Percentiles rank a stretch among this genome's conserved stretches.
These are phyloP conservation scores for Bipolaris oryzae DNA, from an alignment of 2,329 filamentous ascomycete species.

Conservation along the genomic window DNA sequence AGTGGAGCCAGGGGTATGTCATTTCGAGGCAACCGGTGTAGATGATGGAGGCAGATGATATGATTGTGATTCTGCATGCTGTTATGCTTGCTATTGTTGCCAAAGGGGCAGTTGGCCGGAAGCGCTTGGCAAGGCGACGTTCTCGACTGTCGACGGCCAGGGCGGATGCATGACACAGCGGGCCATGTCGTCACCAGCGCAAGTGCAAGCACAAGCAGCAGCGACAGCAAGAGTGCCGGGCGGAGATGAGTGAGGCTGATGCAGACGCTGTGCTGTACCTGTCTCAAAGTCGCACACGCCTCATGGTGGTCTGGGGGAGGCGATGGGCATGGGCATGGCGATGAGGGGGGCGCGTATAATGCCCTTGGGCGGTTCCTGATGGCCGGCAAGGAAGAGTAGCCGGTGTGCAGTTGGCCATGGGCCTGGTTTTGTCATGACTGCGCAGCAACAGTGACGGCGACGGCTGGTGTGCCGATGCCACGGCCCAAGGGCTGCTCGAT, in stretches of 20 bases:
- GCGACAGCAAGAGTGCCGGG: background rate
- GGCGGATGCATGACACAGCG: constrained; percentile 27
- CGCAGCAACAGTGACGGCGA: constrained; percentile 37
- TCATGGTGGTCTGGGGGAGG: constrained; percentile 4
- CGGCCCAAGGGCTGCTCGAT: constrained; percentile 16
- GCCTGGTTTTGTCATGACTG: constrained; percentile 28
- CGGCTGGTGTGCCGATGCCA: background rate
- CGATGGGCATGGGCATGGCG: background rate
- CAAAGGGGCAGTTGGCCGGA: background rate
- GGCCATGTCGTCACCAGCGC: constrained; percentile 27
- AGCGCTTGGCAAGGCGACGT: constrained; percentile 13
- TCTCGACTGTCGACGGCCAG: constrained; percentile 21
- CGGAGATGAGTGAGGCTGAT: constrained; percentile 18
- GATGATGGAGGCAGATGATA: constrained; percentile 2
- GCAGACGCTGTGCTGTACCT: constrained; percentile 6
- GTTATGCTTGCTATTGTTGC: background rate
- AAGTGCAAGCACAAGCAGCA: background rate
- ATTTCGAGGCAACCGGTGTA: constrained; percentile 15
- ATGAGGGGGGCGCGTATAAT: background rate
- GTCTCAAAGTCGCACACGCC: constrained; percentile 23
- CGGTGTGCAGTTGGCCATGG: constrained; percentile 18
- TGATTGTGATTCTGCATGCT: constrained; percentile 6
- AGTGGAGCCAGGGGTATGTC: constrained; percentile 10
- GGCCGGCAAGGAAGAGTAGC: constrained; percentile 24
- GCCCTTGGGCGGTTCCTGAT: constrained; percentile 15